Percentiles rank a stretch among this genome's conserved stretches.
Conservation (phyloP, 306 rosid species). For the Citrullus amarus region DNA sequence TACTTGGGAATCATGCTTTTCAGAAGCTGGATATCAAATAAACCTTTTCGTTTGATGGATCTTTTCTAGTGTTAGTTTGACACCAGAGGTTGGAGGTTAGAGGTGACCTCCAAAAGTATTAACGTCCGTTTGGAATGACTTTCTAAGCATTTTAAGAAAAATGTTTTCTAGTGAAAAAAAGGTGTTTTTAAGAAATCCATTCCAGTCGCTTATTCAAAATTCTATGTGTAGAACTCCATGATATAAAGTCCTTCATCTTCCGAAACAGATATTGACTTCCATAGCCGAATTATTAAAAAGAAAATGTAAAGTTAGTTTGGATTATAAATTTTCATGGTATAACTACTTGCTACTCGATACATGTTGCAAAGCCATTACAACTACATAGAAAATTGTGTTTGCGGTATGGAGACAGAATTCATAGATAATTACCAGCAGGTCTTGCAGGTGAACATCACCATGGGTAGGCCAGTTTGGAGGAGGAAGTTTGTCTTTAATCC, state of each 20-base stretch:
- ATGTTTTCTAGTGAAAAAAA: too few species aligned
- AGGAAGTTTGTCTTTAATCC: slow-evolving; percentile 42
- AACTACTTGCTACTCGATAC: not conserved
- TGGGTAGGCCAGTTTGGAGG: slow-evolving; percentile 79
- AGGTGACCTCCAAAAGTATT: not conserved
- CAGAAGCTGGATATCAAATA: not conserved
- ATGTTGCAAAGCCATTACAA: not conserved
- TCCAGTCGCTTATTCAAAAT: too few species aligned
- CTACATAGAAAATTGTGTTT: not conserved
- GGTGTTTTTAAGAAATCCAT: too few species aligned
- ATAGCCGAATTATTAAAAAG: not conserved
- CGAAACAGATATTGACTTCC: not conserved
- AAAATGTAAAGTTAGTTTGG: not conserved
- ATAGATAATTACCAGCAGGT: slow-evolving; percentile 48
- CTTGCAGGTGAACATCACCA: slow-evolving; percentile 67
- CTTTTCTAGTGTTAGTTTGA: not conserved
- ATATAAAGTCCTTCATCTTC: not conserved
- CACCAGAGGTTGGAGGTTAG: not conserved
- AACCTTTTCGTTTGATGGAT: not conserved
- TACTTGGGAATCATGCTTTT: not conserved
- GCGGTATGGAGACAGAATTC: not conserved
- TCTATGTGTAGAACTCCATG: not conserved
- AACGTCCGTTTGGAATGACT: not conserved
- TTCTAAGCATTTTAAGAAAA: not conserved
- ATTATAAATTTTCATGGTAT: not conserved